A percentile compares a stretch with the other conserved stretches of the same genome.
These are phyloP conservation scores for Curvularia eragrostidis DNA, from an alignment of 2,329 filamentous ascomycete species.

Conservation along the genomic window DNA sequence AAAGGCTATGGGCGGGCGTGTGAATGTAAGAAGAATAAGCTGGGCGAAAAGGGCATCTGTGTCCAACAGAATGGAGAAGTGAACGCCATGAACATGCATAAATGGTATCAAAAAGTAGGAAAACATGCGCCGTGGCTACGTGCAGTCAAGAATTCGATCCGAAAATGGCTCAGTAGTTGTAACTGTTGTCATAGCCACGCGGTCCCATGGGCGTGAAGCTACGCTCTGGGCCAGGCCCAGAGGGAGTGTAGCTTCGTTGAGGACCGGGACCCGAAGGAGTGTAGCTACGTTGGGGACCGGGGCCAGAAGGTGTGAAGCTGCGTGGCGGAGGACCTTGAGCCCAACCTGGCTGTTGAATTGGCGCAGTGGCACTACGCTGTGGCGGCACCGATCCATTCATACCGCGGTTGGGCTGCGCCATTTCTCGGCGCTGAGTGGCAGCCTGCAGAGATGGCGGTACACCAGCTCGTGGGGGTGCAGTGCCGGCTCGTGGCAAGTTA, in stretches of 20 bases:
- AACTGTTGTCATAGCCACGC: conserved; percentile 29
- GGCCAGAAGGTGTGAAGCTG: conserved; percentile 25
- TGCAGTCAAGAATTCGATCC: not conserved
- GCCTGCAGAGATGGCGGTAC: conserved; percentile 44
- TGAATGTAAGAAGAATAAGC: conserved; percentile 3
- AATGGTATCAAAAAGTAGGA: conserved; percentile 16
- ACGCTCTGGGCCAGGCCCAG: not conserved
- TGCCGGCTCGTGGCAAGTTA: conserved; percentile 24
- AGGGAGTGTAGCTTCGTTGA: conserved; percentile 14
- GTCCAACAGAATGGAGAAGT: conserved; percentile 26
- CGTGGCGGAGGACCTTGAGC: conserved; percentile 27
- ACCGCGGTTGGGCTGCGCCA: conserved; percentile 39
- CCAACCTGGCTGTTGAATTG: conserved; percentile 40
- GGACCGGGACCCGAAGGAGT: conserved; percentile 15
- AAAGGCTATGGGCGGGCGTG: conserved; percentile 1
- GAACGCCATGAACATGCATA: conserved; percentile 26
- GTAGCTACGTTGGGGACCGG: conserved; percentile 24
- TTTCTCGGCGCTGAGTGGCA: conserved; percentile 47
- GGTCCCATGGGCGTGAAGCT: conserved; percentile 27
- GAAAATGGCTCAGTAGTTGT: conserved; percentile 25
- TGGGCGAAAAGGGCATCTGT: conserved; percentile 13
- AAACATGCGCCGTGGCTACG: conserved; percentile 1
- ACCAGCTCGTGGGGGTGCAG: conserved; percentile 41
- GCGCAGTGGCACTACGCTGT: conserved; percentile 46
- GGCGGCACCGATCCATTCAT: conserved; percentile 28